phyloP scores from a whole-genome alignment of 805 yeast species.

The Geotrichum ghanense region DNA sequence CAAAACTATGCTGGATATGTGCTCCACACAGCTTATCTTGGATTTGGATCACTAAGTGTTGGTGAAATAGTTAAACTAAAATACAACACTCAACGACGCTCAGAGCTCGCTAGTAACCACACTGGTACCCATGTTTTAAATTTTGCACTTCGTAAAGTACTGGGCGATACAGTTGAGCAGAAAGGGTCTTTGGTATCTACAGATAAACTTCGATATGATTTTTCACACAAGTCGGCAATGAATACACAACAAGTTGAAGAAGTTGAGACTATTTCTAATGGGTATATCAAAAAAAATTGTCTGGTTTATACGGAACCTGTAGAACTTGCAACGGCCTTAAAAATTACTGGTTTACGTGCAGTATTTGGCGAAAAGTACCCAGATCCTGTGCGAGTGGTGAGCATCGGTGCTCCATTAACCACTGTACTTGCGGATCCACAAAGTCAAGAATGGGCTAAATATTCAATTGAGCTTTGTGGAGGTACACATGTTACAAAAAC shows the following conservation, averaged over 20 bases:
- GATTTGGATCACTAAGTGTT: constrained; percentile 62
- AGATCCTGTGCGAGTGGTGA: constrained; percentile 96
- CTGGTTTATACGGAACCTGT: constrained; percentile 79
- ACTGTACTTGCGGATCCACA: constrained; percentile 63
- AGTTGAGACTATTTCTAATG: constrained; percentile 66
- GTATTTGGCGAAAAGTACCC: constrained; percentile 99
- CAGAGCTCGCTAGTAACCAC: constrained; percentile 95
- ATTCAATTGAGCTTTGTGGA: constrained; percentile 95
- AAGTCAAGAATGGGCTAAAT: constrained; percentile 61
- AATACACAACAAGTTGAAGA: constrained; percentile 55
- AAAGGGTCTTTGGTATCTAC: constrained; percentile 94
- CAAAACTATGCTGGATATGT: constrained; percentile 92
- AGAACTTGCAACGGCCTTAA: constrained; percentile 55
- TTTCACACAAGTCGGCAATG: constrained; percentile 83
- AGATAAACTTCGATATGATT: constrained; percentile 92
- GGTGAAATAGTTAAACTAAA: constrained; percentile 70
- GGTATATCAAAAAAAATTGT: constrained; percentile 57
- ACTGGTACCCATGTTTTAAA: constrained; percentile 96
- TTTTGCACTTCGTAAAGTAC: constrained; percentile 71
- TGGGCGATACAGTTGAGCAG: constrained; percentile 87
- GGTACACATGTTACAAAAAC: constrained; percentile 95
- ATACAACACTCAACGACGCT: constrained; percentile 85
- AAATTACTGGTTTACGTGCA: constrained; percentile 82
- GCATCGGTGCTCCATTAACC: constrained; percentile 84
- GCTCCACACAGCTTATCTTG: constrained; percentile 79